A percentile compares a stretch with the other conserved stretches of the same genome.
These are phyloP conservation scores for Nicotiana rustica DNA, from an alignment of 305 asterid species.

Conservation along the genomic window DNA sequence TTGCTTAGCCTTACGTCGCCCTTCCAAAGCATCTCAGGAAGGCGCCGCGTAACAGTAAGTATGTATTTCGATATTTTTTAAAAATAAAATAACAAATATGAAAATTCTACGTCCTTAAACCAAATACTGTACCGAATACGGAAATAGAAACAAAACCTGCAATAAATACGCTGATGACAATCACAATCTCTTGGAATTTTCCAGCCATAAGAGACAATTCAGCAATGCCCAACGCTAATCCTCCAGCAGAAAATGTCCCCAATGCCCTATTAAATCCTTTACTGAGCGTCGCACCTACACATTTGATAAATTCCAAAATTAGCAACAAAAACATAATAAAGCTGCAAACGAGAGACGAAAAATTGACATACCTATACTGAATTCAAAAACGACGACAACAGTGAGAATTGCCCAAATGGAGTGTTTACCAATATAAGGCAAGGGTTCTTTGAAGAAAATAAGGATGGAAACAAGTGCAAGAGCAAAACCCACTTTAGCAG, in stretches of 20 bases:
- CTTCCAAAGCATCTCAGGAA: too few species aligned
- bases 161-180: slow-evolving; percentile 74
- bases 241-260: slow-evolving; percentile 62
- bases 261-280: slow-evolving; percentile 61
- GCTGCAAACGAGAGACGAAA: neutral
- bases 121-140: too few species aligned
- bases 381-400: slow-evolving; percentile 88
- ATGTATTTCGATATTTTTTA: too few species aligned
- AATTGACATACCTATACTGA: slow-evolving; percentile 70
- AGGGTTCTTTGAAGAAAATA: slow-evolving; percentile 78
- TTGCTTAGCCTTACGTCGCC: too few species aligned
- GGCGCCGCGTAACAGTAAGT: too few species aligned
- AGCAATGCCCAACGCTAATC: slow-evolving; percentile 52
- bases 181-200: slow-evolving; percentile 57
- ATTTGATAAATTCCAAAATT: slow-evolving; percentile 15
- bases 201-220: slow-evolving; percentile 57
- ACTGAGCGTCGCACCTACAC: slow-evolving; percentile 56
- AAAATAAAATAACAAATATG: too few species aligned
- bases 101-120: too few species aligned
- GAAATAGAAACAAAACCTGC: slow-evolving; percentile 57
- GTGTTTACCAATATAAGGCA: slow-evolving; percentile 57
- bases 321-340: slow-evolving; percentile 17
- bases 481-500: slow-evolving; percentile 77
- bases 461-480: slow-evolving; percentile 72
- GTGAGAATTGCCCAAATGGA: slow-evolving; percentile 95